Base-by-base conservation (phyloP, 208 protist species). In the Vickermania ingenoplastis region DNA sequence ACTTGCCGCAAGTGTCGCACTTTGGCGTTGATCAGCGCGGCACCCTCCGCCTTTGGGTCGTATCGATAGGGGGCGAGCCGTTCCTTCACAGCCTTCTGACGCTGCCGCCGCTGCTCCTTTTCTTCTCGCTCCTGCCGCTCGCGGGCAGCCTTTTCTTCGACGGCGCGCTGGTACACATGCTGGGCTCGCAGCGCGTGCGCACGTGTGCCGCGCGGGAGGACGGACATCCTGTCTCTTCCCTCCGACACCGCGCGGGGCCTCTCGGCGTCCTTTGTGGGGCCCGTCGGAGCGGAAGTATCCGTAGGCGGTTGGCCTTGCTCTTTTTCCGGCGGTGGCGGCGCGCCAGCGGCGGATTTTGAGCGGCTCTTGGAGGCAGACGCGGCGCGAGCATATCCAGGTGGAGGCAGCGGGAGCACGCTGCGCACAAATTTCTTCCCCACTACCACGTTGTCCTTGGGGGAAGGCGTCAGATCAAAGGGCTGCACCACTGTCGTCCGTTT, bases 181-280 rank as follows among this genome's bases (percentile, higher is more conserved):
- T 89, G 65, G 0, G 84, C 88, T 49, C 84, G 81, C 25, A 92
- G 69, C 7, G 88, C 84, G 58, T 94, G 83, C 0, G 82, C 77
- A 1, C 80, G 79, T 17, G 88, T 94, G 31, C 87, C 87, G 23
- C 68, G 72, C 3, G 82, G 81, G 14, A 74, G 51, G 3, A 21
- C 24, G 21, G 30, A 61, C 21, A 1, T 14, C 17, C 36, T 11
- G 21, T 48, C 21, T 55, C 14, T 55, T 5, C 14, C 51, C 23
- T 55, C 51, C 36, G 17, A 7, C 7, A 7, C 36, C 7, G 17
- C 36, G 17, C 17, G 7, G 36, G 36, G 11, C 17, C 11, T 48
- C 17, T 7, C 36, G 5, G 50, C 50, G 5, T 27, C 23, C 24
- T 17, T 26, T 13, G 13, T 5, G 5, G 11, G 11, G 13, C 5